Conservation (phyloP, 495 filamentous ascomycete genomes). For the Daldinia concentrica region DNA sequence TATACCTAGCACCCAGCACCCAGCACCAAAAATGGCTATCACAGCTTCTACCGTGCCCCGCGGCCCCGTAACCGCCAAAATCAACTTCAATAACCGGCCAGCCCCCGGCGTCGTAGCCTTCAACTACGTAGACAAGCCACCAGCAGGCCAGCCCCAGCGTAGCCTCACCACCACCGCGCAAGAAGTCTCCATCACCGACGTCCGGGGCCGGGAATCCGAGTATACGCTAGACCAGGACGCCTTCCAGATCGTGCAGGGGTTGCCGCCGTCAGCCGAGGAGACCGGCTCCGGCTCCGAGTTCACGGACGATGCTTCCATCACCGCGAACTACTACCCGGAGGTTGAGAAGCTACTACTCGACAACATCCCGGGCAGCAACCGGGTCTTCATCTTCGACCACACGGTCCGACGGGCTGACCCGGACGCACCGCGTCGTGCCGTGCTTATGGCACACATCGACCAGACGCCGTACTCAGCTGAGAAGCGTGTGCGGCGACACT, state of each 20-base stretch:
- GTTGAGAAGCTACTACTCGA: conserved; percentile 71
- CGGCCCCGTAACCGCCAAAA: conserved; percentile 69
- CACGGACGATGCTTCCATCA: conserved; percentile 68
- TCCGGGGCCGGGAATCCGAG: conserved; percentile 68
- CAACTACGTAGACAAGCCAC: conserved; percentile 74
- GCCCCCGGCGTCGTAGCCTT: conserved; percentile 69
- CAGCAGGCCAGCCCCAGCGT: conserved; percentile 65
- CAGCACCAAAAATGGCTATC: conserved; percentile 46
- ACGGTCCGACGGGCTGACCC: conserved; percentile 75
- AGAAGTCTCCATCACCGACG: conserved; percentile 68
- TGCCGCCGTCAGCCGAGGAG: conserved; percentile 53
- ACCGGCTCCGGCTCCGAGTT: conserved; percentile 56
- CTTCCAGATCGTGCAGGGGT: conserved; percentile 65
- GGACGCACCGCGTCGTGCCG: conserved; percentile 67
- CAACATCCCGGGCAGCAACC: conserved; percentile 67
- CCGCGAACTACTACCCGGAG: conserved; percentile 82
- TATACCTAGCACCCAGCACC: neutral
- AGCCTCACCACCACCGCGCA: conserved; percentile 64
- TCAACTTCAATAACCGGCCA: conserved; percentile 76
- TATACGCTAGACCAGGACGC: conserved; percentile 79
- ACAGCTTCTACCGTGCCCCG: conserved; percentile 60
- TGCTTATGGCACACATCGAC: conserved; percentile 81
- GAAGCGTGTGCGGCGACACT: conserved; percentile 72
- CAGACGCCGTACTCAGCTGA: conserved; percentile 73
- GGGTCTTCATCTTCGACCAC: conserved; percentile 86